Evolutionary conservation across 2,329 filamentous ascomycete species (phyloP), one percentile per base, ranked within the genome.

Genomic region (Hymenoscyphus occultus): DNA sequence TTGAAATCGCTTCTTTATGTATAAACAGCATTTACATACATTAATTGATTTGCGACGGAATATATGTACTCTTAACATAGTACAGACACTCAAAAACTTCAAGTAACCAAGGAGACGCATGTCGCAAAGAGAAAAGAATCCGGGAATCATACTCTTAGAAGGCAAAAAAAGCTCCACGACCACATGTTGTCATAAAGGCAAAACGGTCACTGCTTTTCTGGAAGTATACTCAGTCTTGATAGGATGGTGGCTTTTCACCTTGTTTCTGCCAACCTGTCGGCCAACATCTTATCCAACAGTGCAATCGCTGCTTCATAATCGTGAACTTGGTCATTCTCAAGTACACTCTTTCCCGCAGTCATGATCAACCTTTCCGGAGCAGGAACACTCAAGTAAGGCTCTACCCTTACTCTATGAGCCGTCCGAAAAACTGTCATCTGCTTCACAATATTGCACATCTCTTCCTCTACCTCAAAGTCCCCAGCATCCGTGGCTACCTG

Each of bases 291-390:
- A 14, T 56, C 54, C 22, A 56, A 56, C 14, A 39, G 61, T 48
- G 61, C 64, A 22, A 65, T 61, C 5, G 51, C 61, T 22, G 35
- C 31, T 35, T 57, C 35, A 22, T 39, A 48, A 13, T 64, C 64
- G 14, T 61, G 64, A 54, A 64, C 32, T 22, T 61, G n/a, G n/a
- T 10, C 59, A 5, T 45, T 62, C 28, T 66, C 65, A 2, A 65
- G 31, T 5, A 65, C 31, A 57, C 59, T 59, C 39, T 76, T 77
- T 10, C 75, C 76, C 13, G 76, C 76, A 35, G 76, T 77, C 77
- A 78, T 77, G 31, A 72, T 73, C 35, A 76, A 59, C 32, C 75
- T 65, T 61, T 77, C 76, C 13, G 76, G 75, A 6, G 76, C 75
- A 7, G 74, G 73, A 22, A 72, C 65, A 31, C 65, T 65, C 28